Percentiles rank a stretch among this genome's conserved stretches.
Evolutionary conservation across 2,329 filamentous ascomycete species (phyloP).

Genomic region (Aureobasidium sp.): DNA sequence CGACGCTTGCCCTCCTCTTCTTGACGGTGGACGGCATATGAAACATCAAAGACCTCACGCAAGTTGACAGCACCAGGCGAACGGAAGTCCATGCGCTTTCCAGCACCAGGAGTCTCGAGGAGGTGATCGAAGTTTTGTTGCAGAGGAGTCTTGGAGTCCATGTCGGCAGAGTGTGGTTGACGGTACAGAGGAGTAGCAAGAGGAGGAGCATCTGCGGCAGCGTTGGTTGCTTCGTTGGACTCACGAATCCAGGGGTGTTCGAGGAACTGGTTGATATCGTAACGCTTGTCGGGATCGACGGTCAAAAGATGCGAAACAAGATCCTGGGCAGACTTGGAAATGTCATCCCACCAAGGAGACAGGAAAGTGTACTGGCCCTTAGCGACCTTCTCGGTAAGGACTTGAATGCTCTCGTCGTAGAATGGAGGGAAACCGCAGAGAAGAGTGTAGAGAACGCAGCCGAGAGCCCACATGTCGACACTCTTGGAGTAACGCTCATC

Average conservation of each 20-base stretch:
- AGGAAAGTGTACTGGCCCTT: slow-evolving; percentile 95
- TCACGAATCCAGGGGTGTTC: slow-evolving; percentile 87
- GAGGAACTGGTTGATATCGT: slow-evolving; percentile 86
- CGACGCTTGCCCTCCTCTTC: slow-evolving; percentile 91
- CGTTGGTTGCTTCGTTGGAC: slow-evolving; percentile 57
- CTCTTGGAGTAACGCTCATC: slow-evolving; percentile 98
- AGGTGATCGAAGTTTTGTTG: slow-evolving; percentile 45
- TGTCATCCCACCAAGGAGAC: slow-evolving; percentile 99
- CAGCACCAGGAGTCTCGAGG: slow-evolving; percentile 47
- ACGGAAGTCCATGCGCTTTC: slow-evolving; percentile 76
- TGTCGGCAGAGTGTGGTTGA: slow-evolving; percentile 38
- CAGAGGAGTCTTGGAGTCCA: slow-evolving; percentile 30
- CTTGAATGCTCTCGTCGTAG: slow-evolving; percentile 96
- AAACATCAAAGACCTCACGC: slow-evolving; percentile 94
- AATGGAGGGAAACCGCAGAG: slow-evolving; percentile 97
- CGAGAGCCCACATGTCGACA: slow-evolving; percentile 98
- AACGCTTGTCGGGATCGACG: slow-evolving; percentile 91
- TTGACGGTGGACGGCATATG: slow-evolving; percentile 94
- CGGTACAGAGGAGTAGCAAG: slow-evolving; percentile 59
- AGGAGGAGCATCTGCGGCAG: slow-evolving; percentile 61
- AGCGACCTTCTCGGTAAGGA: slow-evolving; percentile 94
- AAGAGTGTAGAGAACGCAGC: slow-evolving; percentile 92
- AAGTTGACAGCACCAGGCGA: slow-evolving; percentile 92
- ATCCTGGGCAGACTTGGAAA: slow-evolving; percentile 89
- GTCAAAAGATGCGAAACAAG: slow-evolving; percentile 87